A percentile compares a stretch with the other conserved stretches of the same genome.
These are phyloP conservation scores for Myxozyma nipponensis DNA, from an alignment of 805 yeast species.

Conservation along the genomic window DNA sequence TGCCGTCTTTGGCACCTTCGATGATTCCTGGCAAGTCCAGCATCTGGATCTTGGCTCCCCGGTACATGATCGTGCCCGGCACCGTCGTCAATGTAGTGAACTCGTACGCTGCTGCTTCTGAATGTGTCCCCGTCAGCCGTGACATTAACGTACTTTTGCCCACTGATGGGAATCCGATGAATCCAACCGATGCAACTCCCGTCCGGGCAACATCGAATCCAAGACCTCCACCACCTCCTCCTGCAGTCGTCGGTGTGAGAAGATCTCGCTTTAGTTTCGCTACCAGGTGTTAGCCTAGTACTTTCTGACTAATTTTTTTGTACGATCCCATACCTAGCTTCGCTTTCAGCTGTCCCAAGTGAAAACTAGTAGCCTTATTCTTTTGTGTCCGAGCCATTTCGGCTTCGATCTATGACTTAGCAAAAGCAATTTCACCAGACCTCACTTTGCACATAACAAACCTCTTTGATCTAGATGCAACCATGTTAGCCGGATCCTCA, in stretches of 20 bases:
- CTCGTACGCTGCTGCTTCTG: slow-evolving; percentile 88
- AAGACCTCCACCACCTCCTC: slow-evolving; percentile 80
- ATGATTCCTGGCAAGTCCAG: slow-evolving; percentile 97
- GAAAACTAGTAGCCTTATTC: slow-evolving; percentile 96
- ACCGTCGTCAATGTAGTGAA: slow-evolving; percentile 97
- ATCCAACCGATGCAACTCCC: slow-evolving; percentile 96
- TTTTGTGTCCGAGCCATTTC: slow-evolving; percentile 75
- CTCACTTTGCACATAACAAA: slow-evolving; percentile 4
- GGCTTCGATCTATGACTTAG: slow-evolving; percentile 20
- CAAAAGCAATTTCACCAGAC: neutral
- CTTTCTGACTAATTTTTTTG: neutral
- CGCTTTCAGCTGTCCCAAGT: slow-evolving; percentile 95
- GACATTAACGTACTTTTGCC: slow-evolving; percentile 72
- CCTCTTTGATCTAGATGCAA: slow-evolving; percentile 34
- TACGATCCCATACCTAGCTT: slow-evolving; percentile 46
- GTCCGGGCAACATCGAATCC: slow-evolving; percentile 99
- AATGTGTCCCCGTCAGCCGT: slow-evolving; percentile 89
- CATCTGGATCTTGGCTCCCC: slow-evolving; percentile 97
- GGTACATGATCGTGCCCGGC: slow-evolving; percentile 92
- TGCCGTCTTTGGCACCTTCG: slow-evolving; percentile 96
- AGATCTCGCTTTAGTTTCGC: slow-evolving; percentile 94
- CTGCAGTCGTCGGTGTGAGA: slow-evolving; percentile 61
- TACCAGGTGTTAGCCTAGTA: neutral
- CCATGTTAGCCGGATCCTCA: neutral
- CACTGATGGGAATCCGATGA: slow-evolving; percentile 97